Percentiles rank a stretch among this genome's conserved stretches.
These are phyloP conservation scores for Aspergillus olivimuriae DNA, from an alignment of 495 filamentous ascomycete genomes.

Conservation along the genomic window DNA sequence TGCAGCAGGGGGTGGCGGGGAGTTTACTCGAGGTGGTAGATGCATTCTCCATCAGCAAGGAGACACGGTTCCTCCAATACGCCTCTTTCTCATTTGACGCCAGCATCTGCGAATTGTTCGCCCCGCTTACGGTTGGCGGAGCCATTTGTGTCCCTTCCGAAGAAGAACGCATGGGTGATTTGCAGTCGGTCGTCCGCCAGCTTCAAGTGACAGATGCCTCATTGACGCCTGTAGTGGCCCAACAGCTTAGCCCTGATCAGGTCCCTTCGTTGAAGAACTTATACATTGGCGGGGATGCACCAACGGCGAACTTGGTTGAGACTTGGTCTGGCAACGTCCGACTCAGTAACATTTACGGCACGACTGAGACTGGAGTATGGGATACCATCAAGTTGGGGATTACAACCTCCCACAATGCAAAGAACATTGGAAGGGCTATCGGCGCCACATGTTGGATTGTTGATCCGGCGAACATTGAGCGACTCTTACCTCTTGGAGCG, in stretches of 20 bases:
- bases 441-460: constrained; percentile 2
- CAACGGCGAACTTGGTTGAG: constrained; percentile 26
- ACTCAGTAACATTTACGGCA: constrained; percentile 47
- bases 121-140: constrained; percentile 39
- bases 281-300: constrained; percentile 29
- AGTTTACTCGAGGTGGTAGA: not conserved
- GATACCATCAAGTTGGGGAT: constrained; percentile 6
- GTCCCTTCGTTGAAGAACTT: constrained; percentile 23
- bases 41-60: not conserved
- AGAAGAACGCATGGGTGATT: constrained; percentile 28
- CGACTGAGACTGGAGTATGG: constrained; percentile 26
- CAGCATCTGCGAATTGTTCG: constrained; percentile 43
- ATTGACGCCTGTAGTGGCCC: constrained; percentile 30
- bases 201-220: constrained; percentile 24
- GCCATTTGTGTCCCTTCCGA: constrained; percentile 49
- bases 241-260: constrained; percentile 18
- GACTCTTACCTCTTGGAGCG: not conserved
- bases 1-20: constrained; percentile 23
- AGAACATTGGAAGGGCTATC: constrained; percentile 4
- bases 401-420: constrained; percentile 4
- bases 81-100: constrained; percentile 47
- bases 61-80: constrained; percentile 35
- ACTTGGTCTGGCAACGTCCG: constrained; percentile 38
- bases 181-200: constrained; percentile 20
- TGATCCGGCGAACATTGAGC: not conserved